Conservation (phyloP, 23 red algal genomes). For the Gracilaria domingensis region DNA sequence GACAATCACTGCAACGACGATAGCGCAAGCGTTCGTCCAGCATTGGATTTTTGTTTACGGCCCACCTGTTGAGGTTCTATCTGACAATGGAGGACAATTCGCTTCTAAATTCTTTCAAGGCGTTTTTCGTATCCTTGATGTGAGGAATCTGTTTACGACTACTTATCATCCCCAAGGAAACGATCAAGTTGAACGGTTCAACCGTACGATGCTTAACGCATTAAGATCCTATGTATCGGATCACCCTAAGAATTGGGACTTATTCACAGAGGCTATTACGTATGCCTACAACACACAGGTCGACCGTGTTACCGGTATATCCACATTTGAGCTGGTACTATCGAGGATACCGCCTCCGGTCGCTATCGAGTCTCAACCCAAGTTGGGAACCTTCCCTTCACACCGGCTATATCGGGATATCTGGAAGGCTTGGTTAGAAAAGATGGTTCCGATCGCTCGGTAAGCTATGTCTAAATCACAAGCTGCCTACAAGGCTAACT, state of each 20-base stretch:
- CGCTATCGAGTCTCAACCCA: neutral
- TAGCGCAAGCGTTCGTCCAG: too few relatives aligned
- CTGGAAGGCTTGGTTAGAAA: too few relatives aligned
- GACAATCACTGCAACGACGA: neutral
- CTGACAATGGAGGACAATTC: constrained; percentile 34
- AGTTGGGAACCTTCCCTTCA: too few relatives aligned
- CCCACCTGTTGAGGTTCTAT: neutral
- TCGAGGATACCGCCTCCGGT: neutral
- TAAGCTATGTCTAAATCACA: too few relatives aligned
- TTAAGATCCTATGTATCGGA: neutral
- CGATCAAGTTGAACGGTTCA: constrained; percentile 20
- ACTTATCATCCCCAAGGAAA: constrained; percentile 29
- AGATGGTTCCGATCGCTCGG: too few relatives aligned
- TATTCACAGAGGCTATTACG: neutral
- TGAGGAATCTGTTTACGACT: neutral
- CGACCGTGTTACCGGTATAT: too few relatives aligned
- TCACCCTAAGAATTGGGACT: neutral
- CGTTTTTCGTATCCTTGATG: neutral
- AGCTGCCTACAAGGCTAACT: too few relatives aligned
- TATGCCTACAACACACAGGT: neutral
- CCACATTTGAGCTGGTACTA: neutral
- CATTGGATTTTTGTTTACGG: neutral
- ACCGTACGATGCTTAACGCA: neutral
- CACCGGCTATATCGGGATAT: too few relatives aligned
- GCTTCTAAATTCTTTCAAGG: constrained; percentile 18